Evolutionary conservation across 768 basidiomycete genomes (phyloP).

Genomic region (Mycena epipterygia): DNA sequence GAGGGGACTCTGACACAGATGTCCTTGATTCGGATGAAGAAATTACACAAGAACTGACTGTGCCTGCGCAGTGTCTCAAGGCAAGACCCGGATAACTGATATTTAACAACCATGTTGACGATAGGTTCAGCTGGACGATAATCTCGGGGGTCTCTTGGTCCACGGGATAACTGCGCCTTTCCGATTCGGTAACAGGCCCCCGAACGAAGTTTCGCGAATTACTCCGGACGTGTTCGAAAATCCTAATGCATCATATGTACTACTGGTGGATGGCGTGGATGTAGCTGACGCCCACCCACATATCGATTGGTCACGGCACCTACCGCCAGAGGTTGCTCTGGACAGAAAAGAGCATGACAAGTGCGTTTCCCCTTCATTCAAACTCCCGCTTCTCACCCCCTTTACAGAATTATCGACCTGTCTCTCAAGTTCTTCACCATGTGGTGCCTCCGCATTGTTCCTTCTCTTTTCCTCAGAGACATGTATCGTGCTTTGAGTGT

Average conservation of each 20-base stretch:
- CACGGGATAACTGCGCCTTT: slow-evolving; percentile 23
- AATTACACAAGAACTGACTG: slow-evolving; percentile 28
- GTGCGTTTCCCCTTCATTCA: slow-evolving; percentile 9
- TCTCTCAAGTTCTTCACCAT: slow-evolving; percentile 55
- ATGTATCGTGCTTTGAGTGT: slow-evolving; percentile 53
- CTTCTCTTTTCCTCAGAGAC: slow-evolving; percentile 56
- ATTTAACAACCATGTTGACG: not conserved
- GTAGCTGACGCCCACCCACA: slow-evolving; percentile 8
- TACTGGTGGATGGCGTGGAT: slow-evolving; percentile 27
- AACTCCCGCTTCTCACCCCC: not conserved
- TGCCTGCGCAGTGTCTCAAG: slow-evolving; percentile 31
- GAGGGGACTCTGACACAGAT: slow-evolving; percentile 12
- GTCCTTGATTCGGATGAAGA: slow-evolving; percentile 28
- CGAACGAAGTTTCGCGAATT: not conserved
- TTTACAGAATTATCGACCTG: slow-evolving; percentile 50
- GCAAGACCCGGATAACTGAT: not conserved
- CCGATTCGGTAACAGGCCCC: not conserved
- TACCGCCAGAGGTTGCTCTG: slow-evolving; percentile 19
- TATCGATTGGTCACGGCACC: slow-evolving; percentile 34
- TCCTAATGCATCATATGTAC: slow-evolving; percentile 20
- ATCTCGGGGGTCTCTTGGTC: slow-evolving; percentile 10
- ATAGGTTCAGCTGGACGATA: slow-evolving; percentile 27
- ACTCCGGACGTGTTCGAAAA: not conserved
- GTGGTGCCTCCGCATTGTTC: slow-evolving; percentile 56
- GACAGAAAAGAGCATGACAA: slow-evolving; percentile 36